A percentile compares a stretch with the other conserved stretches of the same genome.
Conservation (phyloP, 352 stramenopile genomes). For the Phytophthora foliorum region DNA sequence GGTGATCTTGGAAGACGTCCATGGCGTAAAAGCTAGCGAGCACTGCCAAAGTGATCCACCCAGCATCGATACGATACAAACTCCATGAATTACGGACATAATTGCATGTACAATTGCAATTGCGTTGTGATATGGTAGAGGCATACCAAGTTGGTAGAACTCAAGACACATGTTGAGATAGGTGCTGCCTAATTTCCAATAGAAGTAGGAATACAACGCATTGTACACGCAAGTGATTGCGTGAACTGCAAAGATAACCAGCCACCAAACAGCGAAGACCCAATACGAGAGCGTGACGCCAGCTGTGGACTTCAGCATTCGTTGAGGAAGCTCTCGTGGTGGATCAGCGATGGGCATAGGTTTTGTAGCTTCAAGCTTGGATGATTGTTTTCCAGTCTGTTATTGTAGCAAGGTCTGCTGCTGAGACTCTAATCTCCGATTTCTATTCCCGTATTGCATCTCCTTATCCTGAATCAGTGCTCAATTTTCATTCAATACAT, state of each 20-base stretch:
- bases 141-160: conserved; percentile 22
- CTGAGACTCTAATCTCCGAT: too few relatives aligned
- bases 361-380: too few relatives aligned
- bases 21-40: conserved; percentile 5
- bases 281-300: conserved; percentile 5
- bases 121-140: conserved; percentile 5
- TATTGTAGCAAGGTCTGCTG: too few relatives aligned
- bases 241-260: neutral
- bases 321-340: neutral
- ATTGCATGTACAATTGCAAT: conserved; percentile 27
- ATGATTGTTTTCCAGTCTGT: too few relatives aligned
- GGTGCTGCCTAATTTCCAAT: conserved; percentile 5
- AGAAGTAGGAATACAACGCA: conserved; percentile 8
- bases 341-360: too few relatives aligned
- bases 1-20: neutral
- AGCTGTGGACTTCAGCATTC: neutral
- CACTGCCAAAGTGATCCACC: conserved; percentile 7
- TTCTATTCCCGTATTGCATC: too few relatives aligned
- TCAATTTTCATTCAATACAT: too few relatives aligned
- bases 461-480: too few relatives aligned
- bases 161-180: conserved; percentile 15
- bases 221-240: conserved; percentile 7
- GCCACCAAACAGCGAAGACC: neutral
- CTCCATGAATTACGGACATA: conserved; percentile 25
- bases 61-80: conserved; percentile 22